Conservation (phyloP, 2,329 filamentous ascomycete genomes). For the Alternaria rosae region DNA sequence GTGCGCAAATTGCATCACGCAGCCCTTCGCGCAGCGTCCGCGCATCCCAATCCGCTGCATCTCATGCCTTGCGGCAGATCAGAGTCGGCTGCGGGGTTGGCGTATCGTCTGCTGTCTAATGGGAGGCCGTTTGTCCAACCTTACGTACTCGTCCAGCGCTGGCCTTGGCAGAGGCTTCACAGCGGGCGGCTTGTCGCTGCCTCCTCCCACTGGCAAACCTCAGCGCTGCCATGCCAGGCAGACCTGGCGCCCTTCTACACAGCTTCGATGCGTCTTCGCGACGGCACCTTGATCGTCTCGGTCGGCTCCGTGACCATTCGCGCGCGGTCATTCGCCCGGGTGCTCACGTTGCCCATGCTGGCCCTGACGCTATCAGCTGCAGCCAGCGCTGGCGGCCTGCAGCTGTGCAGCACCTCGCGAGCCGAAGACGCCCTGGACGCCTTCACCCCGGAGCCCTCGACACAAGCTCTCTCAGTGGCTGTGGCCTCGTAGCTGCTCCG, state of each 20-base stretch:
- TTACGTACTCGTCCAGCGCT: constrained; percentile 17
- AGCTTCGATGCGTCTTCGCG: constrained; percentile 47
- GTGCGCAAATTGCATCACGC: constrained; percentile 26
- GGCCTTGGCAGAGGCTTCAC: constrained; percentile 32
- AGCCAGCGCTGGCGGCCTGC: constrained; percentile 27
- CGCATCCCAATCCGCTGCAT: not conserved
- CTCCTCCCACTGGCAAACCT: constrained; percentile 26
- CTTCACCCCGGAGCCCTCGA: constrained; percentile 22
- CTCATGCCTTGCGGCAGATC: constrained; percentile 20
- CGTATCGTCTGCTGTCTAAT: constrained; percentile 1
- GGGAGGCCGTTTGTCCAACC: constrained; percentile 19
- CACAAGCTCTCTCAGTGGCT: constrained; percentile 39
- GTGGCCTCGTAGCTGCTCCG: constrained; percentile 37
- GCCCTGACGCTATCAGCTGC: constrained; percentile 42
- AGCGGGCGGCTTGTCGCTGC: constrained; percentile 33
- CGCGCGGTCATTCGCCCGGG: constrained; percentile 32
- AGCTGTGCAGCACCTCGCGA: constrained; percentile 33
- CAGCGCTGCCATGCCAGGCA: constrained; percentile 25
- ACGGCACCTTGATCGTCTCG: constrained; percentile 37
- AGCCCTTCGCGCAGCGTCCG: too few species aligned
- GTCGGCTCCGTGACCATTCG: constrained; percentile 42
- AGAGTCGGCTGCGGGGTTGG: constrained; percentile 25
- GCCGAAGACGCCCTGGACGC: constrained; percentile 35
- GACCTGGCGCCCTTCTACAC: constrained; percentile 36
- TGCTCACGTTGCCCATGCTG: constrained; percentile 20